Conservation (phyloP, 805 yeast species). For the Citeromyces nyonsensis region DNA sequence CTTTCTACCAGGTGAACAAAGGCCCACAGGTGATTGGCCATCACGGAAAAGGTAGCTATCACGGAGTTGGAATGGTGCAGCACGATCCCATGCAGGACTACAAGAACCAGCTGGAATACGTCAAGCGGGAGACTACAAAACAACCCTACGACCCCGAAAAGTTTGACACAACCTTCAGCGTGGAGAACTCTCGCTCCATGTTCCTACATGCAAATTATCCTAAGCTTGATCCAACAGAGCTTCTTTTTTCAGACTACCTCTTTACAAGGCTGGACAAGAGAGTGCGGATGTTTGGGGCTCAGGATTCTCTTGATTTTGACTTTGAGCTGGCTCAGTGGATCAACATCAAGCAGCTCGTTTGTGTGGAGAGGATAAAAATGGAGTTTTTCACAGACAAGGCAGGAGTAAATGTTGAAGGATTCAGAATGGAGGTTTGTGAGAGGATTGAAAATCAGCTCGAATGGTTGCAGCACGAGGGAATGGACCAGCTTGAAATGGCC, state of each 20-base stretch:
- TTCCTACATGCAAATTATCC: conserved; percentile 30
- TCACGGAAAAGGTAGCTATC: conserved; percentile 14
- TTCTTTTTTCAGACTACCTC: conserved; percentile 9
- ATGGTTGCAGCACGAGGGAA: too few relatives aligned
- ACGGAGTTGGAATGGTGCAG: conserved; percentile 34
- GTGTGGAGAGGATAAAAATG: conserved; percentile 4
- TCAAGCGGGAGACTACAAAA: not conserved
- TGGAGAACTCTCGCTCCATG: conserved; percentile 4
- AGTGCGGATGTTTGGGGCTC: conserved; percentile 1
- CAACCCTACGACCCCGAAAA: not conserved
- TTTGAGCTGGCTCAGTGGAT: conserved; percentile 13
- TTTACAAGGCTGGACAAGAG: conserved; percentile 12
- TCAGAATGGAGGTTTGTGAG: too few relatives aligned
- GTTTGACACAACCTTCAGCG: conserved; percentile 7
- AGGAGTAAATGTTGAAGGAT: too few relatives aligned
- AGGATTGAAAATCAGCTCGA: too few relatives aligned
- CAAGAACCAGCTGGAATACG: conserved; percentile 1
- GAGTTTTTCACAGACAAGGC: too few relatives aligned
- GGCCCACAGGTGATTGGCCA: conserved; percentile 36
- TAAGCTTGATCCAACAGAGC: conserved; percentile 27
- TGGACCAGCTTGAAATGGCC: too few relatives aligned
- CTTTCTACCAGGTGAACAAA: conserved; percentile 39
- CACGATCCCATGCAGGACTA: conserved; percentile 25
- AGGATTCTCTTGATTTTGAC: conserved; percentile 9
- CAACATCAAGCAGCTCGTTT: conserved; percentile 11